Evolutionary conservation across 768 basidiomycete genomes (phyloP).

Genomic region (Phanerochaete sordida): DNA sequence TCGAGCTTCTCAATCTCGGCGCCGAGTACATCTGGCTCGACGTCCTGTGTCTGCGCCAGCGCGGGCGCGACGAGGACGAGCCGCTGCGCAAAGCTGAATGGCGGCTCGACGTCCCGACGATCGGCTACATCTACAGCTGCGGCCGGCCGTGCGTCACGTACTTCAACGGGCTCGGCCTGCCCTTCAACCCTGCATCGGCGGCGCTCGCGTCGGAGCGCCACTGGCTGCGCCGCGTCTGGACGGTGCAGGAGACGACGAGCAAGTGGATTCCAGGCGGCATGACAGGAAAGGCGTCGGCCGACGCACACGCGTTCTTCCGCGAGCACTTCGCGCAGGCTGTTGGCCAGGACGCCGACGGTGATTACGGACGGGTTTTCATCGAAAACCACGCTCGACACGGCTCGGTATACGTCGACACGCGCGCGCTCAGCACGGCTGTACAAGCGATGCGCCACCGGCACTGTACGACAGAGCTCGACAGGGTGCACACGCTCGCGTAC

Average conservation of each 20-base stretch:
- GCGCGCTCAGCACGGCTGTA: no score
- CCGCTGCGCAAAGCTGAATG: background rate
- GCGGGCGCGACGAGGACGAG: background rate
- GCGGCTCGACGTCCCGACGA: background rate
- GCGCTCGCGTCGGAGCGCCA: background rate
- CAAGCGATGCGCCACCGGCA: background rate
- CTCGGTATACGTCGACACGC: no score
- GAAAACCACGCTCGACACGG: no score
- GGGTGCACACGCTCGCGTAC: background rate
- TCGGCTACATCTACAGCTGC: background rate
- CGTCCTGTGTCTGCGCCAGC: background rate
- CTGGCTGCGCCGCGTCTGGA: background rate
- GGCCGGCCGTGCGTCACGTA: background rate
- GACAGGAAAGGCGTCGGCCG: background rate
- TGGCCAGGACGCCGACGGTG: background rate
- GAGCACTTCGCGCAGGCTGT: background rate
- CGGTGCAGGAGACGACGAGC: background rate
- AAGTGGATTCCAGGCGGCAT: background rate
- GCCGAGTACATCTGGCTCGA: background rate
- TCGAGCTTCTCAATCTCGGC: background rate
- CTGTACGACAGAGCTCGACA: background rate
- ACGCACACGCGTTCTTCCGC: background rate
- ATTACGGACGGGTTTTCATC: no score
- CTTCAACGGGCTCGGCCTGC: background rate
- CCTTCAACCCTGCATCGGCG: background rate